Conservation (phyloP, 2,329 filamentous ascomycete species). For the Colletotrichum cereale region DNA sequence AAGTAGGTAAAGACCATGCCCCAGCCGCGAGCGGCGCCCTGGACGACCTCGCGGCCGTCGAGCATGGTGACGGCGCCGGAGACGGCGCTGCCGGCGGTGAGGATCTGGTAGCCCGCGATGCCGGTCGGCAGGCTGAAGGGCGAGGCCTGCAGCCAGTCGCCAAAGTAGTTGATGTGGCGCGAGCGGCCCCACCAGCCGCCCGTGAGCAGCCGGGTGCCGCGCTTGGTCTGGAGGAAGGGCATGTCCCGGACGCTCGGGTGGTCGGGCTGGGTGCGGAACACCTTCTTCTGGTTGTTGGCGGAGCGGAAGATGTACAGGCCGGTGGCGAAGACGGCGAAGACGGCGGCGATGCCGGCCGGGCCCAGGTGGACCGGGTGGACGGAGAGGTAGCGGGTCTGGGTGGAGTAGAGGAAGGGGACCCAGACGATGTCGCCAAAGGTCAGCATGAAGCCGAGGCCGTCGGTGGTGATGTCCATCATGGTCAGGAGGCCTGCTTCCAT, state of each 20-base stretch:
- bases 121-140: constrained; percentile 78
- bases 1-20: constrained; percentile 87
- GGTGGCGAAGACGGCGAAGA: constrained; percentile 68
- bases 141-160: constrained; percentile 82
- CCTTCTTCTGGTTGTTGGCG: constrained; percentile 81
- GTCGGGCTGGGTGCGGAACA: constrained; percentile 77
- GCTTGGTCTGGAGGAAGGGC: constrained; percentile 75
- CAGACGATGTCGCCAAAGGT: constrained; percentile 79
- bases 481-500: constrained; percentile 80
- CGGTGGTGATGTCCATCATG: constrained; percentile 80
- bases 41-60: constrained; percentile 69
- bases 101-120: constrained; percentile 73
- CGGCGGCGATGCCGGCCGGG: constrained; percentile 62
- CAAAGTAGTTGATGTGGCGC: constrained; percentile 81
- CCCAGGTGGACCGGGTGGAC: constrained; percentile 77
- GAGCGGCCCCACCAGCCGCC: constrained; percentile 81
- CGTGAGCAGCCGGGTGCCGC: constrained; percentile 74
- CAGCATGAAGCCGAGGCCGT: constrained; percentile 83
- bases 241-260: constrained; percentile 75
- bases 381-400: constrained; percentile 76
- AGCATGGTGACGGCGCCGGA: constrained; percentile 58
- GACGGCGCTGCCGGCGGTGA: constrained; percentile 49
- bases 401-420: constrained; percentile 78
- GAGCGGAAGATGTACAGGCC: constrained; percentile 81
- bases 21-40: constrained; percentile 77